Percentiles rank a stretch among this genome's conserved stretches.
Conservation (phyloP, 2,329 filamentous ascomycete species). For the Cladophialophora exuberans region DNA sequence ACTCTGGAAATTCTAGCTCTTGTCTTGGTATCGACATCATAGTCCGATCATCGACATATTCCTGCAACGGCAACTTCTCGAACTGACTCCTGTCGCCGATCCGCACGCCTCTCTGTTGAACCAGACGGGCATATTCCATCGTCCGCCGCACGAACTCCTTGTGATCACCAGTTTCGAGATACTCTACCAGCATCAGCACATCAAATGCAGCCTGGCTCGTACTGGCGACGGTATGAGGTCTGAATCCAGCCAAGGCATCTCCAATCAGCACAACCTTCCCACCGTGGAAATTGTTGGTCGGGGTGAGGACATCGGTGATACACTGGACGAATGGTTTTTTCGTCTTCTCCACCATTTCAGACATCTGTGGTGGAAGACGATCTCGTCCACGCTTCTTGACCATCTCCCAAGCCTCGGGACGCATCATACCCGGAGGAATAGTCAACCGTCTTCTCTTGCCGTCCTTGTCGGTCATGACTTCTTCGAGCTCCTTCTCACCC, state of each 20-base stretch:
- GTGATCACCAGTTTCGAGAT: conserved; percentile 27
- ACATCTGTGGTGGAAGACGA: conserved; percentile 32
- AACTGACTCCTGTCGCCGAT: conserved; percentile 28
- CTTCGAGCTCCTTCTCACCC: conserved; percentile 26
- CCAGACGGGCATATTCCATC: conserved; percentile 25
- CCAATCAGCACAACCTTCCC: conserved; percentile 37
- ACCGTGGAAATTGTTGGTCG: conserved; percentile 32
- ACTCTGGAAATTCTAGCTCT: conserved; percentile 26
- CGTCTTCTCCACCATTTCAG: conserved; percentile 34
- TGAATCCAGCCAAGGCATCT: conserved; percentile 35
- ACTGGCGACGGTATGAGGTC: conserved; percentile 36
- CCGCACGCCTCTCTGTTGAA: conserved; percentile 22
- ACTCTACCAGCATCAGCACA: conserved; percentile 32
- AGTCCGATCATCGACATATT: conserved; percentile 26
- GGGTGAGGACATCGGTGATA: conserved; percentile 33
- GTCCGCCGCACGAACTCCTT: conserved; percentile 32
- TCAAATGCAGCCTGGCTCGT: conserved; percentile 36
- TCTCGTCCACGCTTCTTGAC: conserved; percentile 31
- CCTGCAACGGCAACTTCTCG: conserved; percentile 20
- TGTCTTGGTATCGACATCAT: conserved; percentile 25
- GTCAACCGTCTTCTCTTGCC: conserved; percentile 35
- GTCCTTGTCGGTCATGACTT: conserved; percentile 37
- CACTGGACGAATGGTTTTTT: conserved; percentile 36
- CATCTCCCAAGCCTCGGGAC: conserved; percentile 35
- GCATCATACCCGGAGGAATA: conserved; percentile 36